Base-by-base conservation (phyloP, 371 early-diverging fungal genomes). In the Haplosporangium sp. region DNA sequence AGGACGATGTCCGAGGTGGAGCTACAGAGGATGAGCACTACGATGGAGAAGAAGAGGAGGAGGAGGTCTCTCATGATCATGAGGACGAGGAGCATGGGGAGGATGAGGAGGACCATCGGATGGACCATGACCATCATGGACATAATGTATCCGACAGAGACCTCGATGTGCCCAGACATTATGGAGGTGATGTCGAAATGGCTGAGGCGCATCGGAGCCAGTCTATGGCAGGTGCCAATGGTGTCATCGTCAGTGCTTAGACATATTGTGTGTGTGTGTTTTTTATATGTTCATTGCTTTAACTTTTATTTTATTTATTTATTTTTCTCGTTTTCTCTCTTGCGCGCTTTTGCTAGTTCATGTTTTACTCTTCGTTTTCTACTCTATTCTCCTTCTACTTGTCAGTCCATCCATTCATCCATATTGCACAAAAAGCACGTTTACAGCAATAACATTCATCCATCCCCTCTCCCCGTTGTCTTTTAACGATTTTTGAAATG, bases 1-100 rank as follows among this genome's bases (percentile, higher is more conserved):
- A 69, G 36, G 74, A 73, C 9, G 62, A 73, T 59, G 23, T 51
- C 18, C 48, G 41, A 37, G 61, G 64, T 61, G 69, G 50, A 14
- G 68, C 16, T 10, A 46, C 67, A 14, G 73, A 73, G 11, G 73
- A 67, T 10, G 71, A 57, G 38, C 54, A 47, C 4, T 62, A 59
- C 2, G 62, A 63, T 4, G 64, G 52, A 11, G 69, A 55, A 6
- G 63, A 68, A 4, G 58, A 48, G 1, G 67, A 58, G 41, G 58
- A 63, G 16, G 68, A 43, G 9, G 67, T 48, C 29, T 16, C 16
- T 11, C 45, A 65, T n/a, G 36, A 50, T 5, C 16, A 48, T 18
- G 68, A 55, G 13, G 57, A 29, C 56, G 61, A 69, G 43, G 36
- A 61, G 1, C 18, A 60, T 23, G 29, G 10, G 36, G 21, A 50